phyloP scores from a whole-genome alignment of 2,329 filamentous ascomycete genomes.

The Penicillium corylophilum region DNA sequence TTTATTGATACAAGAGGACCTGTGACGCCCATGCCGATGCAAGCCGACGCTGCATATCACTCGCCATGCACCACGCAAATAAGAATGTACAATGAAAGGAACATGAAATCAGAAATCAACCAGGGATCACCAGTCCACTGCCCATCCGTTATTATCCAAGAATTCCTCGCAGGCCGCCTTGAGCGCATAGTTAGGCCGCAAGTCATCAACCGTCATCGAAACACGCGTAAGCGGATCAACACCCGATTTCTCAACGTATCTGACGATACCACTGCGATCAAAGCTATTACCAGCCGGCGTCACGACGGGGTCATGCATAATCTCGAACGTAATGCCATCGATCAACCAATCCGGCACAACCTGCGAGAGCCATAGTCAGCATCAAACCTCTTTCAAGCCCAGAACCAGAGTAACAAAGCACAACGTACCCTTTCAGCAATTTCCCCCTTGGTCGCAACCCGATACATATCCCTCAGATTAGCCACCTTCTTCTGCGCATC shows the following conservation, averaged over 20 bases:
- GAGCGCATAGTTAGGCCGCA: conserved; percentile 78
- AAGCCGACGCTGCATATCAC: conserved; percentile 11
- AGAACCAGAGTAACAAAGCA: not conserved
- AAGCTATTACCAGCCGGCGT: conserved; percentile 83
- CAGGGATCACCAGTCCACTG: conserved; percentile 73
- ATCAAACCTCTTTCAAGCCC: not conserved
- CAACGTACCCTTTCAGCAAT: conserved; percentile 43
- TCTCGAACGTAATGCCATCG: conserved; percentile 50
- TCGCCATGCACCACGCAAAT: conserved; percentile 18
- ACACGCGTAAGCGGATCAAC: conserved; percentile 84
- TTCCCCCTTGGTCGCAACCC: conserved; percentile 41
- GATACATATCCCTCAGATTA: conserved; percentile 46
- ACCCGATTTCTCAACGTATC: conserved; percentile 73
- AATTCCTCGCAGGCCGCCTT: conserved; percentile 84
- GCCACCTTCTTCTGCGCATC: conserved; percentile 49
- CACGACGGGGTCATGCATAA: conserved; percentile 53
- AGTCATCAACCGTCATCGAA: conserved; percentile 64
- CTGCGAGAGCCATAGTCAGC: conserved; percentile 25
- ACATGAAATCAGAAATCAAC: not conserved
- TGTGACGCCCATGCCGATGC: conserved; percentile 11
- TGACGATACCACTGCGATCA: conserved; percentile 79
- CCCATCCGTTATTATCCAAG: conserved; percentile 83
- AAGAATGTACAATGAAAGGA: conserved; percentile 2
- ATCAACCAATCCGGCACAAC: conserved; percentile 50
- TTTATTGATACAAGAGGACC: not conserved